Conservation (phyloP, 371 early-diverging fungal species). For the Mucor velutinosus region DNA sequence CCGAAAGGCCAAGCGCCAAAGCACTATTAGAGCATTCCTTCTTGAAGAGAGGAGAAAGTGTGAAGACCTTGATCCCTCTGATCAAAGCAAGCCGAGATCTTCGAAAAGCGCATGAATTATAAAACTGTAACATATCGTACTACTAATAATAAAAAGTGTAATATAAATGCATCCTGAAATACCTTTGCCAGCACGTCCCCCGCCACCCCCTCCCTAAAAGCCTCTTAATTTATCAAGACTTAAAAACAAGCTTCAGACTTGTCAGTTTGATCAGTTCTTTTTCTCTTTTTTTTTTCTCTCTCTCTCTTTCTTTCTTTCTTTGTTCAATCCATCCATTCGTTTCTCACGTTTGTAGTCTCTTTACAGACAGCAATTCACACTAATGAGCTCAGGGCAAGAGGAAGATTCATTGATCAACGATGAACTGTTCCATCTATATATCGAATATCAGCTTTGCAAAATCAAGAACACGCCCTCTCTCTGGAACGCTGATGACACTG, state of each 20-base stretch:
- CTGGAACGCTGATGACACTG: not conserved
- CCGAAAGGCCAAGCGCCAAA: constrained; percentile 33
- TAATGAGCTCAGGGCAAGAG: not conserved
- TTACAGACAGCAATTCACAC: too few species aligned
- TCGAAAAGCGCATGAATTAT: constrained; percentile 21
- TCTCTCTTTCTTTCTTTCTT: too few species aligned
- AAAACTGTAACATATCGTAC: not conserved
- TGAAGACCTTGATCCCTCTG: constrained; percentile 82
- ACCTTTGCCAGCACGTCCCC: too few species aligned
- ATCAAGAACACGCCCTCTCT: not conserved
- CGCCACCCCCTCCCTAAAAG: too few species aligned
- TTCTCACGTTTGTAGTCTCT: not conserved
- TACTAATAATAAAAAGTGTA: not conserved
- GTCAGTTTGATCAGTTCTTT: too few species aligned
- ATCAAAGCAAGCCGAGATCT: constrained; percentile 86
- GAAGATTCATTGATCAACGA: not conserved
- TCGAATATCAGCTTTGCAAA: not conserved
- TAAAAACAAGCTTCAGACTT: too few species aligned
- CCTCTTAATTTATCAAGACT: too few species aligned
- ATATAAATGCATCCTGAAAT: too few species aligned
- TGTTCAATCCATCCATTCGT: too few species aligned
- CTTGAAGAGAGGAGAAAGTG: constrained; percentile 81
- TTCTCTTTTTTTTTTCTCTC: too few species aligned
- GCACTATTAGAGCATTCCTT: constrained; percentile 76
- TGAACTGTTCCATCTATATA: not conserved